Evolutionary conservation across 768 basidiomycete genomes (phyloP).

Genomic region (Gautieria morchelliformis): DNA sequence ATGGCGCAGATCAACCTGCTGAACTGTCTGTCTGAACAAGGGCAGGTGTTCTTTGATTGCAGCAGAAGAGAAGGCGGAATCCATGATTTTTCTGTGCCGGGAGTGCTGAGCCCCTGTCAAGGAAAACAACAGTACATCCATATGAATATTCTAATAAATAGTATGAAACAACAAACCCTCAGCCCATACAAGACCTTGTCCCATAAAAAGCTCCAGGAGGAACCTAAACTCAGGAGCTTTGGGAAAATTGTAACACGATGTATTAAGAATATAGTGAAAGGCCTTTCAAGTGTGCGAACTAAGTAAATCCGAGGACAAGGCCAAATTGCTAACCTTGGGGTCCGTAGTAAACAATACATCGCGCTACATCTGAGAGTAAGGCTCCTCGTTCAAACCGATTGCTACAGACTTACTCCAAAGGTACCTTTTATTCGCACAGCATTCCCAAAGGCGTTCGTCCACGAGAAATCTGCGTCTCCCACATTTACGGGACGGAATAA

Average conservation of each 20-base stretch:
- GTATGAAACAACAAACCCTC: constrained; percentile 32
- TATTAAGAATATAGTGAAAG: constrained; percentile 47
- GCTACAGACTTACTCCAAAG: constrained; percentile 32
- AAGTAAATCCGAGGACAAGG: neutral
- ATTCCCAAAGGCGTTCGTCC: constrained; percentile 39
- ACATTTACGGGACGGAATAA: neutral
- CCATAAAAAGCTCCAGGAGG: constrained; percentile 30
- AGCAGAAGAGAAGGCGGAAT: constrained; percentile 20
- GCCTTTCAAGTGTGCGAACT: constrained; percentile 17
- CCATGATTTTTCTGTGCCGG: constrained; percentile 26
- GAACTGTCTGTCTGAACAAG: neutral
- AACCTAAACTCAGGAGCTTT: constrained; percentile 40
- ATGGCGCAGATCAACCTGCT: neutral
- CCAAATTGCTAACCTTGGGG: constrained; percentile 32
- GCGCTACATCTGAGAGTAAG: constrained; percentile 30
- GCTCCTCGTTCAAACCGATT: neutral
- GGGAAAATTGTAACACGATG: constrained; percentile 44
- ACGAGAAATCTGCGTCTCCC: constrained; percentile 39
- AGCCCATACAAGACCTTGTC: constrained; percentile 44
- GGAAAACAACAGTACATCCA: neutral
- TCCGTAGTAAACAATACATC: constrained; percentile 46
- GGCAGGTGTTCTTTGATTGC: neutral
- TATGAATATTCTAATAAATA: neutral
- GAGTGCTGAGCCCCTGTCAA: constrained; percentile 18
- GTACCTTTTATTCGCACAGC: constrained; percentile 42